Evolutionary conservation across 257 asterid genomes (phyloP).

Genomic region (Nicotiana tomentosiformis): DNA sequence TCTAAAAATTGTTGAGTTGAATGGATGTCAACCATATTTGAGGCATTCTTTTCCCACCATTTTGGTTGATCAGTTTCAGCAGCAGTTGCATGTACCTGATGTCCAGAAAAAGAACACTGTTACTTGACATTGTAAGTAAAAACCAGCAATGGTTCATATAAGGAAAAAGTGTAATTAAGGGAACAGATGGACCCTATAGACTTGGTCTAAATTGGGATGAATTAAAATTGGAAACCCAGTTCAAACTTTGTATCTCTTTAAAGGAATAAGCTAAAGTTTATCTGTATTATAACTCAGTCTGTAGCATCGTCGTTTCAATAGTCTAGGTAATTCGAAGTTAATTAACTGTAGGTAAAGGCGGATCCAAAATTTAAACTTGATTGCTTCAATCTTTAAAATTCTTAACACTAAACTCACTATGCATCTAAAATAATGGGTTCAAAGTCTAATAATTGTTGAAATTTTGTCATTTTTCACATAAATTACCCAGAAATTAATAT

Average conservation of each 20-base stretch:
- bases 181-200: neutral
- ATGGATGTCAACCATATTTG: conserved; percentile 41
- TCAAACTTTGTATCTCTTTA: neutral
- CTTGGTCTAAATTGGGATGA: neutral
- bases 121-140: neutral
- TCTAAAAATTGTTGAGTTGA: conserved; percentile 36
- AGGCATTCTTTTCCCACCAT: conserved; percentile 47
- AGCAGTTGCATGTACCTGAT: conserved; percentile 31
- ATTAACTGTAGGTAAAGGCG: neutral
- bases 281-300: neutral
- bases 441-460: too few relatives aligned
- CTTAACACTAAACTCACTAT: too few relatives aligned
- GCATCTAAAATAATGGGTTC: too few relatives aligned
- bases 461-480: too few relatives aligned
- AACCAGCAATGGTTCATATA: neutral
- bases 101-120: neutral
- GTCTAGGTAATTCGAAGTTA: neutral
- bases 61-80: conserved; percentile 38
- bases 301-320: neutral
- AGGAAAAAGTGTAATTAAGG: neutral
- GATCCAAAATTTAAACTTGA: too few relatives aligned
- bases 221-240: neutral
- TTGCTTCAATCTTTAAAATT: too few relatives aligned
- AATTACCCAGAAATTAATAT: too few relatives aligned
- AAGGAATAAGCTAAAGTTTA: neutral